Evolutionary conservation across 495 filamentous ascomycete species (phyloP).

Genomic region (Margaritispora aquatica): DNA sequence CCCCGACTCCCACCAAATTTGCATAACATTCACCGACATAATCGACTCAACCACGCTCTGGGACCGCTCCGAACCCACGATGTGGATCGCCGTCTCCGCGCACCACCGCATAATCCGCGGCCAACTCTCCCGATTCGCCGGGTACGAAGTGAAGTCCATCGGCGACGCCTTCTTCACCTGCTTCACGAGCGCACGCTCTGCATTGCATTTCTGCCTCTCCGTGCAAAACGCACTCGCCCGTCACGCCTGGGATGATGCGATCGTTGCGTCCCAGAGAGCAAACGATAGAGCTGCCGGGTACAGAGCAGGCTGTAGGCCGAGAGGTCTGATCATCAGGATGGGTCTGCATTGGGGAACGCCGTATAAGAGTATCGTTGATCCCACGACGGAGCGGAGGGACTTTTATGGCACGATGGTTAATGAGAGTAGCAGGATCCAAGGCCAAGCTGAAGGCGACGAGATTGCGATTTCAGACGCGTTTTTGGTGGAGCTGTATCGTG

Average conservation of each 20-base stretch:
- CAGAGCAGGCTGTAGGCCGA: neutral
- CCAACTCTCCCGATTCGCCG: neutral
- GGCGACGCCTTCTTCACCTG: conserved; percentile 7
- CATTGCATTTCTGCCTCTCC: conserved; percentile 2
- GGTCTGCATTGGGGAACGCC: conserved; percentile 6
- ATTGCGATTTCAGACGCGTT: conserved; percentile 10
- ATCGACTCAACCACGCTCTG: conserved; percentile 6
- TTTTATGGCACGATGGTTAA: conserved; percentile 8
- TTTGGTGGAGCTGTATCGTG: neutral
- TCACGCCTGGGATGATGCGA: neutral
- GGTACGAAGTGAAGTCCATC: conserved; percentile 10
- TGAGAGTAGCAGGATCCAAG: neutral
- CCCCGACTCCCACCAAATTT: neutral
- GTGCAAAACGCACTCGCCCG: neutral
- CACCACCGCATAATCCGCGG: conserved; percentile 5
- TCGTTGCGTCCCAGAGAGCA: neutral
- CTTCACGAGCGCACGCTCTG: neutral
- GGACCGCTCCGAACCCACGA: neutral
- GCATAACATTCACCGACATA: conserved; percentile 11
- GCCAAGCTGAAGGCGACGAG: conserved; percentile 3
- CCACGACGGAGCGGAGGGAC: neutral
- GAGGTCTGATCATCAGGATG: conserved; percentile 6
- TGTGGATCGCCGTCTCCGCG: neutral
- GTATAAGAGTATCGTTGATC: neutral
- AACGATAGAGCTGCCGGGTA: neutral